These are phyloP conservation scores for Meripilus lineatus DNA, from an alignment of 1,284 basidiomycete species.

Conservation along the genomic window DNA sequence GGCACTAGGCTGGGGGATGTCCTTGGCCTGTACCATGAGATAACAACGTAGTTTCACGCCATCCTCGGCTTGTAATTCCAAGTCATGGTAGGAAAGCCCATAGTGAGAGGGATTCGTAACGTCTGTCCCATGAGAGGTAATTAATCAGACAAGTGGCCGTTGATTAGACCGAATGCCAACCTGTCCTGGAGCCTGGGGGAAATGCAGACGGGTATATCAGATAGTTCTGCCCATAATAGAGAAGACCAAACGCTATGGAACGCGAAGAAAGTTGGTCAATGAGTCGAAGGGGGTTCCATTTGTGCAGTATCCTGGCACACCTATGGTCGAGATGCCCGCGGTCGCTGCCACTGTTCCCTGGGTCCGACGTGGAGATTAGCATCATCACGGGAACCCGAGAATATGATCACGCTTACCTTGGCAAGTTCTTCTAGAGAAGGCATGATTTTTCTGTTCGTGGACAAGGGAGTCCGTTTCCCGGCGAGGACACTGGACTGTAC, in stretches of 20 bases:
- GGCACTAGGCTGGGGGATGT: conserved; percentile 23
- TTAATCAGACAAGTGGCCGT: not conserved
- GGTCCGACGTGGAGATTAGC: not conserved
- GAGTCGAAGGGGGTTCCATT: conserved; percentile 7
- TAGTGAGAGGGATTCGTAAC: conserved; percentile 70
- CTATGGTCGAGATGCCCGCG: conserved; percentile 61
- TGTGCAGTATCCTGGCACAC: conserved; percentile 33
- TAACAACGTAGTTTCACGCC: conserved; percentile 56
- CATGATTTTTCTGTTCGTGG: too few species aligned
- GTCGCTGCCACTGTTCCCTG: conserved; percentile 68
- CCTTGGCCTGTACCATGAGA: conserved; percentile 46
- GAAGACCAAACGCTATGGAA: conserved; percentile 69
- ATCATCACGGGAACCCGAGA: not conserved
- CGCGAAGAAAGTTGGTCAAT: conserved; percentile 2
- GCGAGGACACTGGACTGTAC: too few species aligned
- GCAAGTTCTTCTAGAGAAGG: conserved; percentile 8
- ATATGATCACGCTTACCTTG: not conserved
- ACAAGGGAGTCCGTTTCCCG: too few species aligned
- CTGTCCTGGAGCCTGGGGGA: conserved; percentile 75
- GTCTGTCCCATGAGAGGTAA: conserved; percentile 34
- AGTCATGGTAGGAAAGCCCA: conserved; percentile 69
- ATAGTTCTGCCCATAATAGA: conserved; percentile 83
- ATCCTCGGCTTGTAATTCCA: conserved; percentile 64
- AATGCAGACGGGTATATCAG: conserved; percentile 90
- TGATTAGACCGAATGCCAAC: conserved; percentile 34